Evolutionary conservation across 805 yeast genomes (phyloP).

Genomic region (Candida khao-thaluensis): DNA sequence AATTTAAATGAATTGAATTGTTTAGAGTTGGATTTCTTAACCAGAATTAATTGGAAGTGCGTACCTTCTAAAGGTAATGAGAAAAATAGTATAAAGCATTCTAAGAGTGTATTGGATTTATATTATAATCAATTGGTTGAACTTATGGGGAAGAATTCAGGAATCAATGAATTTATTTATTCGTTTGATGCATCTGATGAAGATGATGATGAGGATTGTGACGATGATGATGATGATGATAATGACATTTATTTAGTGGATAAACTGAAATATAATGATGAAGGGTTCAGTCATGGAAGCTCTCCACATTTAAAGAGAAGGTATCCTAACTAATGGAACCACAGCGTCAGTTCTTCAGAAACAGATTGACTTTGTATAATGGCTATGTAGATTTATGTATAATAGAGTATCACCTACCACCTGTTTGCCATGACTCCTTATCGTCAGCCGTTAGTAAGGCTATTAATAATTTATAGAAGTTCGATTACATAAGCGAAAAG

Average conservation of each 20-base stretch:
- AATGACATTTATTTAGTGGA: slow-evolving; percentile 13
- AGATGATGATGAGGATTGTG: slow-evolving; percentile 16
- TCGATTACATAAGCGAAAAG: too few relatives aligned
- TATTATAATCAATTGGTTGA: slow-evolving; percentile 41
- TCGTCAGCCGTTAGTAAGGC: too few relatives aligned
- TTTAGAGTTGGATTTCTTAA: slow-evolving; percentile 82
- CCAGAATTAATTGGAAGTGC: slow-evolving; percentile 67
- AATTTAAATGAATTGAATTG: slow-evolving; percentile 79
- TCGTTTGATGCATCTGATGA: slow-evolving; percentile 9
- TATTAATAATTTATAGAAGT: too few relatives aligned
- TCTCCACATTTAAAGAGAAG: slow-evolving; percentile 28
- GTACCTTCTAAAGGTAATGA: slow-evolving; percentile 36
- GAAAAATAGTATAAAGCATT: slow-evolving; percentile 25
- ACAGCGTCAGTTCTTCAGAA: too few relatives aligned
- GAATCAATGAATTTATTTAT: slow-evolving; percentile 16
- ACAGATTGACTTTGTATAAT: background rate
- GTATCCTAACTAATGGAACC: slow-evolving; percentile 8
- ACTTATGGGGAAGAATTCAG: slow-evolving; percentile 38
- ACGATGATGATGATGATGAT: slow-evolving; percentile 13
- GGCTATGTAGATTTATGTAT: background rate
- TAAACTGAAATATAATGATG: slow-evolving; percentile 11
- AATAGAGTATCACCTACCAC: background rate
- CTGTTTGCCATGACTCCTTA: too few relatives aligned
- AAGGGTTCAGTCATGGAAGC: slow-evolving; percentile 25
- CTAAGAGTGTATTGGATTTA: slow-evolving; percentile 38